A percentile compares a stretch with the other conserved stretches of the same genome.
Conservation (phyloP, 1,139 yeast genomes). For the Hemisphaericaspora xylanilytica region DNA sequence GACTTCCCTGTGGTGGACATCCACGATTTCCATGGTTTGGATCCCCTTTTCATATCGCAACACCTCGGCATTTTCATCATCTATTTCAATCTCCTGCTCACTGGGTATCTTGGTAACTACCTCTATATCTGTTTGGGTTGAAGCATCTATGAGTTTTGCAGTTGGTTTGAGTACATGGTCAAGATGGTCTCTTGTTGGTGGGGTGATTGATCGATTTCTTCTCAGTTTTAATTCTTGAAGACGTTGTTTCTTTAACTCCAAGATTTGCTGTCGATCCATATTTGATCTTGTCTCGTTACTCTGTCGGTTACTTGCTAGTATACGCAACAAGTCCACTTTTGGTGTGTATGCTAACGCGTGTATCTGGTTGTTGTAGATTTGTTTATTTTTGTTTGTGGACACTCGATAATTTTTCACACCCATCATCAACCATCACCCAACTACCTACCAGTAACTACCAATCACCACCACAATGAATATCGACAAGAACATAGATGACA, state of each 20-base stretch:
- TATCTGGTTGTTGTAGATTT: neutral
- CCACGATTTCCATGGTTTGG: constrained; percentile 16
- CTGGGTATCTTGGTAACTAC: neutral
- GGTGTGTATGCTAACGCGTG: too few relatives aligned
- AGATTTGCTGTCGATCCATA: constrained; percentile 39
- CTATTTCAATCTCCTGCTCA: neutral
- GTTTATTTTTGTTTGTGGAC: constrained; percentile 1
- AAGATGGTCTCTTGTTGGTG: neutral
- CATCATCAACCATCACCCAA: neutral
- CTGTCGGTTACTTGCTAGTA: too few relatives aligned
- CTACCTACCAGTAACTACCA: neutral
- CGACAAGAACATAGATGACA: constrained; percentile 59
- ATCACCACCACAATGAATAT: neutral
- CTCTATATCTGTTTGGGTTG: constrained; percentile 11
- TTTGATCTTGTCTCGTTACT: too few relatives aligned
- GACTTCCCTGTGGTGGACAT: neutral
- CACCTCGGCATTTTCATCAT: constrained; percentile 14
- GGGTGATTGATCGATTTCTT: constrained; percentile 13
- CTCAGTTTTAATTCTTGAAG: constrained; percentile 39
- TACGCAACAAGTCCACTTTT: too few relatives aligned
- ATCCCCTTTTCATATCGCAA: constrained; percentile 31
- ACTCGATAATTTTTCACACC: neutral
- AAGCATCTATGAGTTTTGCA: constrained; percentile 10
- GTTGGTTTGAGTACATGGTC: neutral
- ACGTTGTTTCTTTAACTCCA: constrained; percentile 44